Base-by-base conservation (phyloP, 2,329 filamentous ascomycete genomes). In the Shiraia sp. region DNA sequence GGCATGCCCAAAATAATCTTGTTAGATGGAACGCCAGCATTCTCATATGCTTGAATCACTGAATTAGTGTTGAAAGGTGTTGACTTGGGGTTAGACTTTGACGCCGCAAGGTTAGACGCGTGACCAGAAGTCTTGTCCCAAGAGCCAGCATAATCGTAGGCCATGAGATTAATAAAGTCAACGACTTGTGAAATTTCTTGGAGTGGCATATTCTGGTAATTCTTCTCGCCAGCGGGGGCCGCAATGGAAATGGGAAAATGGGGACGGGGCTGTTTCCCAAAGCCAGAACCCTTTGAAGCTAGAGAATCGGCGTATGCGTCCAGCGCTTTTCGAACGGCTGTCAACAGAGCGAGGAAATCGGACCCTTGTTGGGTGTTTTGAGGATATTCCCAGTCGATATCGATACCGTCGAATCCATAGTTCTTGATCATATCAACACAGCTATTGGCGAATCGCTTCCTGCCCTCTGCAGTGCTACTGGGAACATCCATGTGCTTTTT, bases 1-100 rank as follows among this genome's bases (percentile, higher is more conserved):
- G 92, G 91, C 87, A 96, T 92, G 2, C 92, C 91, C 10, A 96
- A 69, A 3, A 96, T 87, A 39, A 97, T 81, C 72, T 96, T 96
- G 47, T 76, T 63, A 0, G 83, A 65, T 0, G 78, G 62, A 0
- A 96, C 83, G 6, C 74, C 73, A 3, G 79, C 77, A 1, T 72
- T 63, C 12, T 80, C 74, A 72, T 96, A 97, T 55, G 82, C 78
- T 10, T 82, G 73, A 6, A 97, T 73, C 0, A 91, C 90, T 1
- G 78, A 74, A 3, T 81, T 75, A 2, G 87, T 88, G 70, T 81
- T 89, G 73, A 91, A 96, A 0, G 90, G 90, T 0, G 92, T 96
- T 37, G 77, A 76, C 1, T 69, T 54, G 0, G 87, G 81, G 59
- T 83, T 80, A 6, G 72, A 59, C 2, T 54, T 53, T 16, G 79